Base-by-base conservation (phyloP, 495 filamentous ascomycete species). In the Friedmanniomyces simplex region DNA sequence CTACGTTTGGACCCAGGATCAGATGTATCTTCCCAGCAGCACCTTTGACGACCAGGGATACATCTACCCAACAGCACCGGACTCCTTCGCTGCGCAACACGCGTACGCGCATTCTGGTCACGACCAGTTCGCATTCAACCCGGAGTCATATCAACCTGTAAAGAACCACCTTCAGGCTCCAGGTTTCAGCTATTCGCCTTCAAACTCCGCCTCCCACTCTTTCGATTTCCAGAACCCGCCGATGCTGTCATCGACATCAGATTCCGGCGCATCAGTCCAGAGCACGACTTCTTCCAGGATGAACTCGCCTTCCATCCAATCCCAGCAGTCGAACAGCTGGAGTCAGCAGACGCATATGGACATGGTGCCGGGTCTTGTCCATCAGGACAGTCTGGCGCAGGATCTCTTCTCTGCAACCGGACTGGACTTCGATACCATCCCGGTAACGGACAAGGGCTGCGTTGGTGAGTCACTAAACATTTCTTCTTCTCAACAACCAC, bases 221-320 rank as follows among this genome's bases (percentile, higher is more conserved):
- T 73, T 70, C 58, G 62, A 70, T 49, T 50, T 59, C 54, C 66
- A 68, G 28, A 28, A 59, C 22, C 57, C 63, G 73, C 71, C 76
- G 77, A 63, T 73, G 77, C 76, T 68, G 59, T 90, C 48, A 22
- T 64, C 67, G 2, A 89, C 86, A 16, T 87, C 84, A 54, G 83
- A 85, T 25, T 93, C 88, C 2, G 84, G 79, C 1, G 79, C 83
- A 14, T 91, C 87, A 14, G 75, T 79, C 55, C 76, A 77, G 25
- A 83, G 81, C 64, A 83, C 85, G 13, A 78, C 87, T 16, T 93
- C 90, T 1, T 95, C 90, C 4, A 79, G 83, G 32, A 84, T 88
- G 63, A 87, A 85, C 32, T 96, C 90, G 10, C 90, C 90, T 20
- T 85, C 80, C 18, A 79, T 84, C 41, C 73, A 77, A 50, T 72